Percentiles rank a stretch among this genome's conserved stretches.
These are phyloP conservation scores for Austroboletus novae-zelandiae DNA, from an alignment of 1,284 basidiomycete species.

Conservation along the genomic window DNA sequence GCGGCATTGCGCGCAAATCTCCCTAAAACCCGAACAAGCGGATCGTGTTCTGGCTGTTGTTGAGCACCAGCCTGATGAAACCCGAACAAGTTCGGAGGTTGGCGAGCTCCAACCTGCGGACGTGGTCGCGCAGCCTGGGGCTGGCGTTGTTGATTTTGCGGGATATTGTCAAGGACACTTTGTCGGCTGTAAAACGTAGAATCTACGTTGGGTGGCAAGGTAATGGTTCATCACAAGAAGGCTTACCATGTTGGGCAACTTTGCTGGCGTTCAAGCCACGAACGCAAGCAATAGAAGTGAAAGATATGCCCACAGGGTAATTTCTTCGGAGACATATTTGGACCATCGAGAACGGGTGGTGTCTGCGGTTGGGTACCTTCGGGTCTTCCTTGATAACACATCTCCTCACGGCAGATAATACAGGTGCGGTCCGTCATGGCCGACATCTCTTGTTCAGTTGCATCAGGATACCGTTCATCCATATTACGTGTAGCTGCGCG, in stretches of 20 bases:
- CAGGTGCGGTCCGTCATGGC: constrained; percentile 87
- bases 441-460: constrained; percentile 82
- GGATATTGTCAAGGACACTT: constrained; percentile 70
- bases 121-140: constrained; percentile 38
- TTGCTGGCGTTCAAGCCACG: constrained; percentile 96
- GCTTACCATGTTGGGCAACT: constrained; percentile 94
- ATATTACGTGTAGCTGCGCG: constrained; percentile 94
- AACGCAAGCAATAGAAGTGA: constrained; percentile 95
- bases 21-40: constrained; percentile 43
- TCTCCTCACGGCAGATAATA: constrained; percentile 99
- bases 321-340: constrained; percentile 95
- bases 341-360: constrained; percentile 55
- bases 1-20: constrained; percentile 45
- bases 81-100: constrained; percentile 30
- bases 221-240: constrained; percentile 4
- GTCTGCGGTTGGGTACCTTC: constrained; percentile 31
- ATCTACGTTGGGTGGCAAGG: constrained; percentile 11
- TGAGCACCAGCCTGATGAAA: constrained; percentile 27
- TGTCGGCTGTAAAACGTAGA: constrained; percentile 58
- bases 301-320: constrained; percentile 96
- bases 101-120: constrained; percentile 29
- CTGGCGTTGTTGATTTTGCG: constrained; percentile 32
- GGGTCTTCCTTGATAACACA: constrained; percentile 53
- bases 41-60: constrained; percentile 37
- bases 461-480: constrained; percentile 94